Percentiles rank a stretch among this genome's conserved stretches.
These are phyloP conservation scores for Penicillium brevicompactum DNA, from an alignment of 2,329 filamentous ascomycete genomes.

Conservation along the genomic window DNA sequence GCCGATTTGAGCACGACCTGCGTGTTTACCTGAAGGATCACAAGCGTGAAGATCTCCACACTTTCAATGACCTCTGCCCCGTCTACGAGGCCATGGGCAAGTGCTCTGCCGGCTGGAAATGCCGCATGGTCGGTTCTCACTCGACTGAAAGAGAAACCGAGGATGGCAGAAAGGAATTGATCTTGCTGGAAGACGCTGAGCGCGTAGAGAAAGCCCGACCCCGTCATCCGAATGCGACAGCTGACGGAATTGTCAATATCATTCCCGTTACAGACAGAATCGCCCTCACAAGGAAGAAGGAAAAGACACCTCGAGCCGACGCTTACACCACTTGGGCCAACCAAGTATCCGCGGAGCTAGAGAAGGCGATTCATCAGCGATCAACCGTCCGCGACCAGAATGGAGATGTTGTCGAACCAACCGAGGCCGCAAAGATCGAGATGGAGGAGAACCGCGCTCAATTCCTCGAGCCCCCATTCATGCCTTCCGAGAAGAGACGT, in stretches of 20 bases:
- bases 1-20: slow-evolving; percentile 80
- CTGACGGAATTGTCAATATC: slow-evolving; percentile 73
- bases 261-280: slow-evolving; percentile 72
- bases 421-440: slow-evolving; percentile 7
- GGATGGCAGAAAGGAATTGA: slow-evolving; percentile 80
- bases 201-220: slow-evolving; percentile 45
- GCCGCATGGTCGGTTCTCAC: slow-evolving; percentile 85
- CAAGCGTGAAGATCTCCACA: slow-evolving; percentile 76
- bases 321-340: slow-evolving; percentile 77
- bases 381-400: slow-evolving; percentile 22
- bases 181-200: slow-evolving; percentile 64
- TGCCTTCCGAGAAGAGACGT: slow-evolving; percentile 88
- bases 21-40: slow-evolving; percentile 81
- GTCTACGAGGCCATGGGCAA: slow-evolving; percentile 74
- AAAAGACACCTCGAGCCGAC: slow-evolving; percentile 72
- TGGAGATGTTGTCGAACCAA: slow-evolving; percentile 3
- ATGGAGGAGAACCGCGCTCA: slow-evolving; percentile 71
- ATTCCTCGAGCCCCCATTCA: slow-evolving; percentile 83
- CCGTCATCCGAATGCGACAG: slow-evolving; percentile 33
- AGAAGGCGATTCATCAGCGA: slow-evolving; percentile 53
- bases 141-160: slow-evolving; percentile 75
- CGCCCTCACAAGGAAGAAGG: slow-evolving; percentile 71
- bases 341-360: slow-evolving; percentile 55
- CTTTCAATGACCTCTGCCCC: slow-evolving; percentile 77
- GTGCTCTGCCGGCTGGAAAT: slow-evolving; percentile 90